Evolutionary conservation across 306 rosid species (phyloP).

Genomic region (Lagenaria siceraria): DNA sequence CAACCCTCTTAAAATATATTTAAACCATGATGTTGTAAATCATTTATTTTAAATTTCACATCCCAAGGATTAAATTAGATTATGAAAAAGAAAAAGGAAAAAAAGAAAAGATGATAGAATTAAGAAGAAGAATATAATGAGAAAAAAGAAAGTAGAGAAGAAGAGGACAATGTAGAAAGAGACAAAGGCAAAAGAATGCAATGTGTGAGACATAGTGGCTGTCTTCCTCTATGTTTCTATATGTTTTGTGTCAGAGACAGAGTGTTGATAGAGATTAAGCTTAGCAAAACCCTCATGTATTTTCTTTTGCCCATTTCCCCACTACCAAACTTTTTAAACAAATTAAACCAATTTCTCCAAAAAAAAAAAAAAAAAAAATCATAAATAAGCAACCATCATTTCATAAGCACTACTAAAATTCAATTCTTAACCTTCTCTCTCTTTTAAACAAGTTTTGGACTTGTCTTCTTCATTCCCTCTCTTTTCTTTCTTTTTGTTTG

Average conservation of each 20-base stretch:
- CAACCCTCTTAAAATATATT: not conserved
- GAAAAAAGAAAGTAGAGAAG: not conserved
- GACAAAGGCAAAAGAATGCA: not conserved
- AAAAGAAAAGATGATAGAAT: not conserved
- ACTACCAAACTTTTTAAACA: too few relatives aligned
- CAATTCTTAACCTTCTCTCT: not conserved
- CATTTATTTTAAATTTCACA: not conserved
- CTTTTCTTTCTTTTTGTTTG: not conserved
- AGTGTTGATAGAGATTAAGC: not conserved
- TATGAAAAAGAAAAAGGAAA: not conserved
- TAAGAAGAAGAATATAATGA: not conserved
- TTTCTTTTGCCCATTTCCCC: not conserved
- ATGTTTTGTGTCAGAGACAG: constrained; percentile 5
- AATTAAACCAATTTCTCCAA: too few relatives aligned
- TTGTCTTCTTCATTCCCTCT: not conserved
- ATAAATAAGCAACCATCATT: not conserved
- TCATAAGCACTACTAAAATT: not conserved
- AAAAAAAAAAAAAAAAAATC: not conserved
- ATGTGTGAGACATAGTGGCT: not conserved
- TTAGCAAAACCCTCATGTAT: not conserved
- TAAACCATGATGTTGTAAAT: too few relatives aligned
- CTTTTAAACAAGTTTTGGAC: not conserved
- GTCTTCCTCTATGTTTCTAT: not conserved
- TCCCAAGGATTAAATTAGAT: not conserved
- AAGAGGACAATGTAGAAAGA: not conserved